Conservation (phyloP, 805 yeast species). For the Yamadazyma tumulicola region DNA sequence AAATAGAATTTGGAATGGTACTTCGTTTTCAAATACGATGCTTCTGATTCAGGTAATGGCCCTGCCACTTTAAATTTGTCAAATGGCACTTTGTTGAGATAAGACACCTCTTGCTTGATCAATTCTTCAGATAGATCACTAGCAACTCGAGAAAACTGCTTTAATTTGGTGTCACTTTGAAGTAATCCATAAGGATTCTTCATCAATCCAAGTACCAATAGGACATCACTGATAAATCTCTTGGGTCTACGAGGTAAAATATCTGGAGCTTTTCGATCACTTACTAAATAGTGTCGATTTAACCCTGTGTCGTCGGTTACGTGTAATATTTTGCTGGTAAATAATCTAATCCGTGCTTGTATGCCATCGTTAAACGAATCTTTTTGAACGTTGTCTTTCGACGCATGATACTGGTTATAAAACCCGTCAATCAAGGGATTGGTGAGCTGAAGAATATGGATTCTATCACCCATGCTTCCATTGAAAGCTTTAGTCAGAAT, state of each 20-base stretch:
- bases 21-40: constrained; percentile 15
- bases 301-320: constrained; percentile 45
- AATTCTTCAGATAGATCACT: constrained; percentile 25
- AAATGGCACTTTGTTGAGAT: constrained; percentile 2
- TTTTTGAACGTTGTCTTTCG: constrained; percentile 29
- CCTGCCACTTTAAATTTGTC: constrained; percentile 6
- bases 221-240: constrained; percentile 30
- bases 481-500: constrained; percentile 25
- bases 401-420: constrained; percentile 15
- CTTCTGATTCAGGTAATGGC: constrained; percentile 15
- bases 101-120: constrained; percentile 25
- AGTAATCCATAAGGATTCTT: constrained; percentile 34
- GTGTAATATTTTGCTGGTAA: constrained; percentile 29
- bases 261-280: constrained; percentile 25
- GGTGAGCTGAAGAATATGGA: constrained; percentile 37
- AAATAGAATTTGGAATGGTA: constrained; percentile 21
- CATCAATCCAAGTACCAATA: constrained; percentile 26
- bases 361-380: constrained; percentile 39
- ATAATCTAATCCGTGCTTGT: constrained; percentile 32
- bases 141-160: constrained; percentile 20
- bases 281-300: constrained; percentile 33
- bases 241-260: constrained; percentile 14
- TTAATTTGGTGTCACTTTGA: constrained; percentile 19
- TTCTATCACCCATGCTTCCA: constrained; percentile 31
- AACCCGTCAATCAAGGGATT: constrained; percentile 35